Evolutionary conservation across 805 yeast species (phyloP).

Genomic region (Jamesozyma lodderae): DNA sequence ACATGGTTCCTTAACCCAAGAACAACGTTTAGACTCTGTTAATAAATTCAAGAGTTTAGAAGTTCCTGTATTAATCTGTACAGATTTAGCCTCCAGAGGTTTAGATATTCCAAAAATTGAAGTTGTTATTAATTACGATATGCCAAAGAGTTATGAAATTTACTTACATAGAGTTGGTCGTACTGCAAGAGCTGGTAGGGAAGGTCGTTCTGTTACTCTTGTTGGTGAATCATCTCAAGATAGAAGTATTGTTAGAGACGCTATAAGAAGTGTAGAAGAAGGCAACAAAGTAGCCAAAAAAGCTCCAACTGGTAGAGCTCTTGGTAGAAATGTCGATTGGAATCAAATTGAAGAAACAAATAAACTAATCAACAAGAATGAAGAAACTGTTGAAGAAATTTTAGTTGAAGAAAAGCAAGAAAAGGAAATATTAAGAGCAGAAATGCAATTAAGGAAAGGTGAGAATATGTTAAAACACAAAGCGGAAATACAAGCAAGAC

Average conservation of each 20-base stretch:
- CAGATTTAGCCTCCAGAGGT: constrained; percentile 98
- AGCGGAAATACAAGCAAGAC: constrained; percentile 78
- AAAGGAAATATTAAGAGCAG: constrained; percentile 80
- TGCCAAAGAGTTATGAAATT: constrained; percentile 88
- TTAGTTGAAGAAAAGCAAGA: constrained; percentile 81
- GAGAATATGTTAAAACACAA: constrained; percentile 73
- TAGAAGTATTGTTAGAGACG: constrained; percentile 82
- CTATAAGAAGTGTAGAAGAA: constrained; percentile 58
- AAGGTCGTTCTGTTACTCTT: constrained; percentile 85
- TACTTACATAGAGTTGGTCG: constrained; percentile 97
- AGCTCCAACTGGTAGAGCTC: constrained; percentile 37
- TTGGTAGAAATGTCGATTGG: constrained; percentile 94
- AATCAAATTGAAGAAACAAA: constrained; percentile 62
- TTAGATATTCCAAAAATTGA: constrained; percentile 97
- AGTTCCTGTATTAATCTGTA: constrained; percentile 86
- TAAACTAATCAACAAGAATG: constrained; percentile 50
- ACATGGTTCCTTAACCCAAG: constrained; percentile 81
- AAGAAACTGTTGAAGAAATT: constrained; percentile 60
- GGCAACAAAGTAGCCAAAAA: constrained; percentile 28
- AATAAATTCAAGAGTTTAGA: constrained; percentile 71
- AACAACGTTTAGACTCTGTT: constrained; percentile 82
- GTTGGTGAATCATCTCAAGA: constrained; percentile 90
- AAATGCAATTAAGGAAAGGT: constrained; percentile 81
- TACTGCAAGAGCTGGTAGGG: constrained; percentile 98
- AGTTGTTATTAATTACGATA: constrained; percentile 86